A percentile compares a stretch with the other conserved stretches of the same genome.
phyloP scores from a whole-genome alignment of 2,329 filamentous ascomycete species.

The Sarocladiaceae sp. region DNA sequence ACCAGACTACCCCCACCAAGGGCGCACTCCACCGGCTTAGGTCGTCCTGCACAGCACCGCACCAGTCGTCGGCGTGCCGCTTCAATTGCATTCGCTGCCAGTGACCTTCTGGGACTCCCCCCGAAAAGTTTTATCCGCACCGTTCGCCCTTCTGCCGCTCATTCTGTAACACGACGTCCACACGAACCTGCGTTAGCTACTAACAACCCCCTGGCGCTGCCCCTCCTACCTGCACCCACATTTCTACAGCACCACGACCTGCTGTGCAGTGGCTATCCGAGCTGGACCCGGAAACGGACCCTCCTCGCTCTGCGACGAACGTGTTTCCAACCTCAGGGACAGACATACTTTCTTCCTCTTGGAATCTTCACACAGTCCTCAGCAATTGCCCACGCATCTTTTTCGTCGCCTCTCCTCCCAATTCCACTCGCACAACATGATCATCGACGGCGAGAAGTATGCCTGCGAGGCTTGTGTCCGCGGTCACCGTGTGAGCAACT shows the following conservation, averaged over 20 bases:
- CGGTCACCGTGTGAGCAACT: slow-evolving; percentile 97
- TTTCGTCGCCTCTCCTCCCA: slow-evolving; percentile 5
- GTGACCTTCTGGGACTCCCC: slow-evolving; percentile 5
- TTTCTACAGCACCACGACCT: not conserved
- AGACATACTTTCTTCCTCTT: not conserved
- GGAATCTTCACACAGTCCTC: slow-evolving; percentile 2
- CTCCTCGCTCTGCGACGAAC: slow-evolving; percentile 11
- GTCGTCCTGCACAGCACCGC: no score
- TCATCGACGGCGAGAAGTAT: slow-evolving; percentile 94
- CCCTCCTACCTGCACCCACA: slow-evolving; percentile 7
- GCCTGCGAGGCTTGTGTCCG: slow-evolving; percentile 97
- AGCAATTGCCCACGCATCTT: slow-evolving; percentile 9
- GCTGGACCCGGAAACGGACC: slow-evolving; percentile 14
- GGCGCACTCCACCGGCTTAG: slow-evolving; percentile 6
- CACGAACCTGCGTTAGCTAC: slow-evolving; percentile 9
- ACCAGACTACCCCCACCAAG: slow-evolving; percentile 5
- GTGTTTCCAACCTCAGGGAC: slow-evolving; percentile 9
- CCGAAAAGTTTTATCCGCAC: slow-evolving; percentile 7
- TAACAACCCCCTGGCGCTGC: slow-evolving; percentile 2
- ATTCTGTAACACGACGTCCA: slow-evolving; percentile 8
- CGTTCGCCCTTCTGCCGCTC: slow-evolving; percentile 6
- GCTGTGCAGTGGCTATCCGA: slow-evolving; percentile 10
- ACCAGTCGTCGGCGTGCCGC: slow-evolving; percentile 3
- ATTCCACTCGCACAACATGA: slow-evolving; percentile 47
- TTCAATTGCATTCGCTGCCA: slow-evolving; percentile 7